These are phyloP conservation scores for Lonicera japonica DNA, from an alignment of 129 eudicot genomes.

Conservation along the genomic window DNA sequence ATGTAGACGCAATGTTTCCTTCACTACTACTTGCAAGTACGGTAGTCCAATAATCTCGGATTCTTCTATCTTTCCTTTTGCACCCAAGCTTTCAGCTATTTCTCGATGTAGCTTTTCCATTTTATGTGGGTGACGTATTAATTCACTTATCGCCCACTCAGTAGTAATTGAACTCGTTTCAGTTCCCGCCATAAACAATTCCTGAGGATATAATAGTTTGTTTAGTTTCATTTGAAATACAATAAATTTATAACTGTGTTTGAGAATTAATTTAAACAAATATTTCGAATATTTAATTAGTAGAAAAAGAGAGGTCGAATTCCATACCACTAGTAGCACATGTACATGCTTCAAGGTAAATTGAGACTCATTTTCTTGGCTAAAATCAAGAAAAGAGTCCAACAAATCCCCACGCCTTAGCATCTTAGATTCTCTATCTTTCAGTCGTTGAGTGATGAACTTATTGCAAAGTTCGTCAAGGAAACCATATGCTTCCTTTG, in stretches of 20 bases:
- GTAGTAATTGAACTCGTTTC: slow-evolving; percentile 25
- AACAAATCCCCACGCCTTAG: slow-evolving; percentile 28
- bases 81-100: slow-evolving; percentile 9
- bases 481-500: slow-evolving; percentile 27
- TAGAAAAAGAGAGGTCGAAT: not conserved
- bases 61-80: slow-evolving; percentile 25
- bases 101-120: slow-evolving; percentile 22
- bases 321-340: slow-evolving; percentile 30
- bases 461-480: slow-evolving; percentile 15
- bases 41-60: slow-evolving; percentile 16
- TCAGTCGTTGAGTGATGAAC: slow-evolving; percentile 19
- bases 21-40: slow-evolving; percentile 9
- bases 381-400: slow-evolving; percentile 34
- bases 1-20: slow-evolving; percentile 11
- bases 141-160: slow-evolving; percentile 31
- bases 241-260: not conserved
- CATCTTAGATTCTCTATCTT: slow-evolving; percentile 10
- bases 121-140: slow-evolving; percentile 22
- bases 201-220: slow-evolving; percentile 18
- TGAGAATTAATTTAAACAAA: not conserved
- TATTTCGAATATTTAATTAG: not conserved
- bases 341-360: slow-evolving; percentile 17
- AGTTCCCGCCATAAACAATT: slow-evolving; percentile 28
- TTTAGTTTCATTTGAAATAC: not conserved
- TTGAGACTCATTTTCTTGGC: slow-evolving; percentile 12